Evolutionary conservation across 164 flowering plant species (phyloP).

Genomic region (Dillenia turbinata): DNA sequence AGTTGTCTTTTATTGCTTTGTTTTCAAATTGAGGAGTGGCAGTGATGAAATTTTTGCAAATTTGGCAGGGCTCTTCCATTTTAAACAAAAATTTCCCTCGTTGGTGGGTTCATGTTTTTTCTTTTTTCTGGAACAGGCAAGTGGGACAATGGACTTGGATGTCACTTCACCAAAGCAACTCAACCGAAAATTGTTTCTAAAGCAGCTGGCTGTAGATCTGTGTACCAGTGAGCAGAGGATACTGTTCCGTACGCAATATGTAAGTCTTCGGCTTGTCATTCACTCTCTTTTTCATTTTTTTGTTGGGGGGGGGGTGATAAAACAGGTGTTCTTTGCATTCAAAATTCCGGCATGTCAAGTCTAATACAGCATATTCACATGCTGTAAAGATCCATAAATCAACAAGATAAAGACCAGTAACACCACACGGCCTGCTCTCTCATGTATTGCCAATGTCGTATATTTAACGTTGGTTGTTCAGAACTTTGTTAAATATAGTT

Average conservation of each 20-base stretch:
- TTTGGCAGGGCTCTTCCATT: no score
- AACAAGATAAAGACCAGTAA: no score
- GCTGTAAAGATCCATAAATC: no score
- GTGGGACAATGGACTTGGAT: constrained; percentile 79
- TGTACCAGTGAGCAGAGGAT: constrained; percentile 81
- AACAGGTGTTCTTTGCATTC: no score
- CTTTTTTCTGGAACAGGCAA: constrained; percentile 38
- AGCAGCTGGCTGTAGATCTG: constrained; percentile 84
- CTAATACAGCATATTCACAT: no score
- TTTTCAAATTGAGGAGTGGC: neutral
- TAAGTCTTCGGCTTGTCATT: constrained; percentile 28
- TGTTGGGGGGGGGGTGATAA: no score
- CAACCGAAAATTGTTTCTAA: constrained; percentile 68
- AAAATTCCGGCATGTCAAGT: no score
- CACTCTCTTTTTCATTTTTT: neutral
- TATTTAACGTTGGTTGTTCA: no score
- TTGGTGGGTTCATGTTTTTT: neutral
- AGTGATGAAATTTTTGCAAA: neutral
- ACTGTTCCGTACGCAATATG: constrained; percentile 86
- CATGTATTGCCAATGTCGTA: no score
- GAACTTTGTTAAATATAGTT: no score
- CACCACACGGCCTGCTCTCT: no score
- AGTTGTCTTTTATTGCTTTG: neutral
- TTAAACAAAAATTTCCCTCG: no score
- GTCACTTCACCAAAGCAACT: constrained; percentile 85